Evolutionary conservation across 495 filamentous ascomycete species (phyloP), one percentile per base, ranked within the genome.

Genomic region (Tuber magnatum): DNA sequence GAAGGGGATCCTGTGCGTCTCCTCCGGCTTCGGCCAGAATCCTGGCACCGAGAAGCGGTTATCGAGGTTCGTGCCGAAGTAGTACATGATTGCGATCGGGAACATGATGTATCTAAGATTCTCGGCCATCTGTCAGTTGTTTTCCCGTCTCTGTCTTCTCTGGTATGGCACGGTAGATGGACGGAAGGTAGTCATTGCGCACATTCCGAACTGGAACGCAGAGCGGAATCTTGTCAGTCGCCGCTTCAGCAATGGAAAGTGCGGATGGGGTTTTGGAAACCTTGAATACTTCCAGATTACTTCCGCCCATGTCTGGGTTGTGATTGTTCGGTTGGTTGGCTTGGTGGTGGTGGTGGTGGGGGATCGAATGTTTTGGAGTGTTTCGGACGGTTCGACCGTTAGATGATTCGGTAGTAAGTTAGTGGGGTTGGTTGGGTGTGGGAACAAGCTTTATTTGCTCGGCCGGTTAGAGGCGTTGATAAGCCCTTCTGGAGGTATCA

Each of bases 71-170:
- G 94, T 97, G 83, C 95, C 95, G 86, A 97, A 99, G 86, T 99
- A 99, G 87, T 97, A 99, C 95, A 99, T 99, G 86, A 95, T 92
- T 77, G 92, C 94, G 80, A 99, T 97, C 38, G 95, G 95, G 85
- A 99, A 98, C 87, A 97, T 90, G 85, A 99, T 91, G 86, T 98
- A 99, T 88, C 94, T 92, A 86, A 86, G 38, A 68, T 68, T 38
- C 35, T 22, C 32, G 46, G 51, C 39, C 18, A 43, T 20, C 44
- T 68, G 24, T 41, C 48, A 42, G 35, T 20, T 24, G 61, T 79
- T 75, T 24, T n/a, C n/a, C n/a, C 51, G 2, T 32, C 51, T 28
- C 7, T 32, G 10, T 61, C n/a, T 61, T 61, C n/a, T 28, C n/a
- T 5, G 22, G 28, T 28, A 41, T 43, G 65, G 65, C 20, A 46